These are phyloP conservation scores for Fusarium phyllophilum DNA, from an alignment of 2,329 filamentous ascomycete species.

Conservation along the genomic window DNA sequence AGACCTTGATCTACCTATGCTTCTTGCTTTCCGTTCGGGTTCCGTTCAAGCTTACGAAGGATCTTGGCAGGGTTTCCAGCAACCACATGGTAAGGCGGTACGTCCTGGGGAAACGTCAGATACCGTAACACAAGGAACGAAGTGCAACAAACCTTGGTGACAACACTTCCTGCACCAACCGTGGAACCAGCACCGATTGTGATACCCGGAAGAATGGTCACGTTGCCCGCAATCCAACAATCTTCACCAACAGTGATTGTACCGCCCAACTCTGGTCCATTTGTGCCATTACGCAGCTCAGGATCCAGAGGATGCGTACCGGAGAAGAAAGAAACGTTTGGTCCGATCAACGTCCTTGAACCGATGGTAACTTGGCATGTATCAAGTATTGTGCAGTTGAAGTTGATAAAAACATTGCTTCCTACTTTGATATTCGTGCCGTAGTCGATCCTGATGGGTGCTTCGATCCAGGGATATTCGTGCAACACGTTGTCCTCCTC, in stretches of 20 bases:
- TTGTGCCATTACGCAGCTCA: conserved; percentile 75
- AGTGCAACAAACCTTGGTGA: conserved; percentile 69
- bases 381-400: conserved; percentile 79
- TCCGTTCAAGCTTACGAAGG: conserved; percentile 31
- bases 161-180: conserved; percentile 83
- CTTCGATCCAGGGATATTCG: conserved; percentile 74
- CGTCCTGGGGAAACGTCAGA: conserved; percentile 42
- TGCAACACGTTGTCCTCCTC: conserved; percentile 73
- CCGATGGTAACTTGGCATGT: conserved; percentile 80
- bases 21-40: not conserved
- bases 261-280: conserved; percentile 78
- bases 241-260: conserved; percentile 82
- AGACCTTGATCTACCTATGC: not conserved
- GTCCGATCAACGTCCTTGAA: conserved; percentile 79
- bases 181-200: conserved; percentile 79
- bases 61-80: conserved; percentile 43
- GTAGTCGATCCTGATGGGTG: conserved; percentile 79
- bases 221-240: conserved; percentile 81
- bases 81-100: conserved; percentile 44
- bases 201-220: conserved; percentile 77
- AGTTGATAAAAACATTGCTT: conserved; percentile 77
- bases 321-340: conserved; percentile 79
- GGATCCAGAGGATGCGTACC: conserved; percentile 83
- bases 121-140: accelerated
- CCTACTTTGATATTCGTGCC: conserved; percentile 76